phyloP scores from a whole-genome alignment of 257 asterid species.

The Striga asiatica region DNA sequence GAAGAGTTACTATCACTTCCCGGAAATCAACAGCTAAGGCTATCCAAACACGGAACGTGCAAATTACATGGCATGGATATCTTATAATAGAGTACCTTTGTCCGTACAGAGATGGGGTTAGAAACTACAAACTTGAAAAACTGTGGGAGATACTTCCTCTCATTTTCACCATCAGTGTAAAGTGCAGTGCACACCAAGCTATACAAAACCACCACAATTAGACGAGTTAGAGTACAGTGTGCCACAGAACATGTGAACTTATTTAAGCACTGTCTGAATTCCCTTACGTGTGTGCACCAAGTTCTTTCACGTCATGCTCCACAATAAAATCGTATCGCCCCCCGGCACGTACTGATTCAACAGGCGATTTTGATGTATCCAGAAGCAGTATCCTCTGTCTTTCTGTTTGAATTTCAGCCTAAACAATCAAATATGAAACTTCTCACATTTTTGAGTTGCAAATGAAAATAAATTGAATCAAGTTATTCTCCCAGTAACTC shows the following conservation, averaged over 20 bases:
- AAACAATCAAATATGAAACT: constrained; percentile 24
- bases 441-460: not conserved
- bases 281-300: constrained; percentile 95
- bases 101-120: constrained; percentile 93
- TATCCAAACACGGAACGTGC: no score
- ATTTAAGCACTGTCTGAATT: not conserved
- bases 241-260: not conserved
- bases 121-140: constrained; percentile 92
- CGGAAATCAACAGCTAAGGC: no score
- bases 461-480: constrained; percentile 8
- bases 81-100: constrained; percentile 54
- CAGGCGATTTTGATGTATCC: constrained; percentile 90
- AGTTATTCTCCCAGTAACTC: not conserved
- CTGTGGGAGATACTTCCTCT: constrained; percentile 96
- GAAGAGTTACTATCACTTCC: constrained; percentile 13
- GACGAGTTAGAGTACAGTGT: constrained; percentile 15
- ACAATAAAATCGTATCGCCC: constrained; percentile 98
- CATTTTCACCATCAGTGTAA: constrained; percentile 74
- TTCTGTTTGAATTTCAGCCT: constrained; percentile 99
- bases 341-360: constrained; percentile 89
- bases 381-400: constrained; percentile 83
- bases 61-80: not conserved
- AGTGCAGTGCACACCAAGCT: constrained; percentile 98
- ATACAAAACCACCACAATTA: constrained; percentile 15
- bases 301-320: constrained; percentile 98